phyloP scores from a whole-genome alignment of 208 protist species.

The Leishmania major region DNA sequence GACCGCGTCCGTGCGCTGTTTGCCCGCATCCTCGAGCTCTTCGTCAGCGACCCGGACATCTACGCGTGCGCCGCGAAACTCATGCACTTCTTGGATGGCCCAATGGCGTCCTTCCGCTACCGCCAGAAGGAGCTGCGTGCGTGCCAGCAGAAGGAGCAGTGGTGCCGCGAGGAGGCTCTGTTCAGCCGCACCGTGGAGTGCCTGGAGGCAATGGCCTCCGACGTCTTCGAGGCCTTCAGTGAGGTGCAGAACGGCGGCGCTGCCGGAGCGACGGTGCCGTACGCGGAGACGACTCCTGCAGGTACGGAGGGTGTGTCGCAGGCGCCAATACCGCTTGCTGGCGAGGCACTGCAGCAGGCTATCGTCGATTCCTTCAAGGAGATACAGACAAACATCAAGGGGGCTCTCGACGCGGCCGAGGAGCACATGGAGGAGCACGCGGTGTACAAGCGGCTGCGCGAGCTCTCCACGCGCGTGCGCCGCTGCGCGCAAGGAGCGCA shows the following conservation, averaged over 20 bases:
- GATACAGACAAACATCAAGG: conserved; percentile 64
- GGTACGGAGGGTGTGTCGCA: not conserved
- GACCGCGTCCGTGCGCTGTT: conserved; percentile 77
- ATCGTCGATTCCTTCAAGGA: conserved; percentile 54
- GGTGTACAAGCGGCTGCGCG: conserved; percentile 51
- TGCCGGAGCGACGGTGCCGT: conserved; percentile 1
- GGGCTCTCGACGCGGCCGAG: conserved; percentile 62
- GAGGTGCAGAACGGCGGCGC: conserved; percentile 32
- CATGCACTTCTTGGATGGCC: conserved; percentile 74
- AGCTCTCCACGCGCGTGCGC: conserved; percentile 41
- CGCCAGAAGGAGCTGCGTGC: conserved; percentile 81
- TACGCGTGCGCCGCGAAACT: conserved; percentile 77
- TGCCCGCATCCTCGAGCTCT: conserved; percentile 59
- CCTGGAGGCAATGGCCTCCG: conserved; percentile 51
- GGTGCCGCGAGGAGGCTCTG: conserved; percentile 52
- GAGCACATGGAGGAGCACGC: conserved; percentile 70
- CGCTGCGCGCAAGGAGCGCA: conserved; percentile 55
- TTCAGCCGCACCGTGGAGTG: conserved; percentile 70
- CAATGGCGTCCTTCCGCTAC: conserved; percentile 61
- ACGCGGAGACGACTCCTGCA: conserved; percentile 1
- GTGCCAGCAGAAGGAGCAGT: conserved; percentile 87
- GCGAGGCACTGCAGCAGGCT: conserved; percentile 31
- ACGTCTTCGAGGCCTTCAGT: conserved; percentile 42
- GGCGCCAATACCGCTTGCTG: not conserved
- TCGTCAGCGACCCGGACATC: conserved; percentile 85